Evolutionary conservation across 2,329 filamentous ascomycete species (phyloP), one percentile per base, ranked within the genome.

Genomic region (Sarocladium oryzae): DNA sequence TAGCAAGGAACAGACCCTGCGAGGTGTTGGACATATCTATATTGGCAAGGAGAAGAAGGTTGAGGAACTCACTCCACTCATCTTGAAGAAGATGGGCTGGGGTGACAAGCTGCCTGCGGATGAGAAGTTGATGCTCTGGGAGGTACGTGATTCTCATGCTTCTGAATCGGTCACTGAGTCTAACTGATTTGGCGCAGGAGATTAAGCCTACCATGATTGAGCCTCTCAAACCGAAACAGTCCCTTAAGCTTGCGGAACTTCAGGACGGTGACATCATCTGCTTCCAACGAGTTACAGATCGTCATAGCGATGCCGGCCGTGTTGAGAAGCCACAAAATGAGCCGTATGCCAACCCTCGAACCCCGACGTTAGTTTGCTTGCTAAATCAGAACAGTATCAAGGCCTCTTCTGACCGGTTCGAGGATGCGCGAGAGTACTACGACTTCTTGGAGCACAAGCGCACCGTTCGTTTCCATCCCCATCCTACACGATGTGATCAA

Each of bases 141-240:
- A 99, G 71, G 79, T 81, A 69, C 56, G 71, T 23, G 13, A n/a
- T 4, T 5, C 16, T 8, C 15, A 9, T 35, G 9, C 2, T 21
- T 32, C 4, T 26, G 24, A 49, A 40, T 6, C 7, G 20, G 11
- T 26, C 28, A 30, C 28, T 43, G 16, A 13, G 32, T 13, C 18
- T 37, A 13, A 43, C 28, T 46, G 40, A 50, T 23, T 9, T 33
- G n/a, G 3, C 4, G 24, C 28, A 81, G 77, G 93, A 99, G 73
- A 97, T 99, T 70, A 99, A 97, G 70, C 90, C 91, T 49, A 88
- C 84, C 54, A 97, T 97, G 91, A 96, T 99, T 58, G 95, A 99
- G 64, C 78, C 81, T 6, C 86, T 99, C 74, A 97, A 96, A 69
- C 80, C 85, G 0, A 97, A 96, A 71, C 84, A 89, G 63, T 89